Percentiles rank a stretch among this genome's conserved stretches.
phyloP scores from a whole-genome alignment of 1,284 basidiomycete genomes.

The Ustilago hordei region DNA sequence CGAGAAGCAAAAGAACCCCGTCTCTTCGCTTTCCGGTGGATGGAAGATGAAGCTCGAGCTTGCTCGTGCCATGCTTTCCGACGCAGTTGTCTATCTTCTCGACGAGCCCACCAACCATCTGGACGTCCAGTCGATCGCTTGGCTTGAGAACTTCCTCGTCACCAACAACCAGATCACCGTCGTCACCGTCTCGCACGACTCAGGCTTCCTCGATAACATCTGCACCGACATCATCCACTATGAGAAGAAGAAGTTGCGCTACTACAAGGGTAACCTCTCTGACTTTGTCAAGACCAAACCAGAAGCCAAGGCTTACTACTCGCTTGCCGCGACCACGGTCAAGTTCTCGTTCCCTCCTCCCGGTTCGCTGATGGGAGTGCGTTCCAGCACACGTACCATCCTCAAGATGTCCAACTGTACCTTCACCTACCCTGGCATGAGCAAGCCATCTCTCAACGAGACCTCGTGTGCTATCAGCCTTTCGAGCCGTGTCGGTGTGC shows the following conservation, averaged over 20 bases:
- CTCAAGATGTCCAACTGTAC: conserved; percentile 92
- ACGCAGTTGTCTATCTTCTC: conserved; percentile 88
- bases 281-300: conserved; percentile 91
- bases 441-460: conserved; percentile 84
- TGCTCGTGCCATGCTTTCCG: conserved; percentile 72
- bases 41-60: conserved; percentile 98
- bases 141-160: conserved; percentile 86
- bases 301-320: conserved; percentile 97
- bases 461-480: conserved; percentile 93
- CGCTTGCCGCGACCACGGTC: conserved; percentile 91
- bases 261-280: conserved; percentile 94
- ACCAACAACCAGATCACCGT: conserved; percentile 75
- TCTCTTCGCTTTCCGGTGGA: conserved; percentile 92
- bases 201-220: conserved; percentile 94
- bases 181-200: conserved; percentile 97
- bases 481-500: conserved; percentile 72
- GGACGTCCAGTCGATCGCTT: conserved; percentile 86
- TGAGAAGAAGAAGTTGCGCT: conserved; percentile 93
- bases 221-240: conserved; percentile 99
- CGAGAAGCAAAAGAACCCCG: conserved; percentile 83
- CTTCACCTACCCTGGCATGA: conserved; percentile 91
- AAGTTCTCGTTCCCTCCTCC: conserved; percentile 97
- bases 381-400: conserved; percentile 95
- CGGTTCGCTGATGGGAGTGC: conserved; percentile 95
- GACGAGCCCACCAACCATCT: conserved; percentile 87